Evolutionary conservation across 352 stramenopile species (phyloP), one percentile per base, ranked within the genome.

Genomic region (Globisporangium barbulae): DNA sequence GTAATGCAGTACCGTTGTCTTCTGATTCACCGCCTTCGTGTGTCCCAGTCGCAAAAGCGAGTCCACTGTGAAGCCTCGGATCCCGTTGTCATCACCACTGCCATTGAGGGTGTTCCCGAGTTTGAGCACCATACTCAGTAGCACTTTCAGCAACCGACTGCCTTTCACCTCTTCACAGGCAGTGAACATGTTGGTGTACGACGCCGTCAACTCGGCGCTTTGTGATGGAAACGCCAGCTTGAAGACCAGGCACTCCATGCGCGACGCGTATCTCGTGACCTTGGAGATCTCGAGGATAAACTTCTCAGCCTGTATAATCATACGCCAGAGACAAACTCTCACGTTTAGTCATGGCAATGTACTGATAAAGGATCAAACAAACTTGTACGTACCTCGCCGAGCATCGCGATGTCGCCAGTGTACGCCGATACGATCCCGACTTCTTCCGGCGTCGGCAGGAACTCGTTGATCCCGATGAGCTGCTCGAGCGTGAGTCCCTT

Each of bases 1-100:
- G 72, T 99, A 99, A 63, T 99, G 95, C n/a, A 99, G 76, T 33
- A 99, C 95, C 15, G 94, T 99, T 15, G 97, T 99, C 71, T 98
- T 98, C 69, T 98, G 96, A 69, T 99, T 93, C 22, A 93, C 78
- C 6, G 97, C 98, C 71, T 99, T 99, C 48, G 97, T 98, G 68
- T 99, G 82, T 0, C 81, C 84, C 22, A 88, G 94, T 33, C 84
- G 96, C 2, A 99, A 72, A 13, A 99, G 68, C 15, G 96, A 97
- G 75, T 99, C 96, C 5, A 99, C 85, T 0, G 92, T 98, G 69
- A 99, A 99, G 4, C 94, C 97, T 48, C 93, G 90, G 33, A 97
- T 97, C 55, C 89, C 87, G 33, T 89, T 88, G 25, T 90, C 79
- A 8, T 90, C 77, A 41, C 89, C 95, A 41, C 78, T 86, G 30